Conservation (phyloP, 257 asterid genomes). For the Handroanthus guayacan region DNA sequence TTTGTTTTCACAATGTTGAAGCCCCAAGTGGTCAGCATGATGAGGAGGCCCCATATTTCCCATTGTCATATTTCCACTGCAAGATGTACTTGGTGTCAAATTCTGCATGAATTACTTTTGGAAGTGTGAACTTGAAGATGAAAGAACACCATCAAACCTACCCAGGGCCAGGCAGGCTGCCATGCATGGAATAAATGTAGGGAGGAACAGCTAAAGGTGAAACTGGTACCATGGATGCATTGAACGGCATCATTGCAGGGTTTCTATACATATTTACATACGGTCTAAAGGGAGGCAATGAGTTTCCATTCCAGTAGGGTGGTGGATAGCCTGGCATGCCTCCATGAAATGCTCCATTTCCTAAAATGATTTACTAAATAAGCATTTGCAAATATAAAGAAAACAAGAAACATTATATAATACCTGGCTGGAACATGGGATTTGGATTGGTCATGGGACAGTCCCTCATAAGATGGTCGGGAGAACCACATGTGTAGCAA, state of each 20-base stretch:
- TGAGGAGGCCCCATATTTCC: conserved; percentile 57
- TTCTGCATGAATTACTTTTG: conserved; percentile 11
- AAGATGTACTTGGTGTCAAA: conserved; percentile 39
- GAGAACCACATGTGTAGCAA: conserved; percentile 87
- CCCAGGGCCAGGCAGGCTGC: conserved; percentile 55
- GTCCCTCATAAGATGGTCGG: conserved; percentile 84
- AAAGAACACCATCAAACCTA: conserved; percentile 40
- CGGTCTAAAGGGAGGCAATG: conserved; percentile 55
- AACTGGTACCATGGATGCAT: conserved; percentile 57
- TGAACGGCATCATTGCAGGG: conserved; percentile 74
- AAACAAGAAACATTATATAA: not conserved
- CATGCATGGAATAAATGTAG: conserved; percentile 49
- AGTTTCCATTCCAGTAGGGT: conserved; percentile 69
- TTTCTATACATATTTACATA: conserved; percentile 60
- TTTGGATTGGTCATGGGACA: conserved; percentile 66
- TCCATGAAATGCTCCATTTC: conserved; percentile 63
- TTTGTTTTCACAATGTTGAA: conserved; percentile 51
- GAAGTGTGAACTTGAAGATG: conserved; percentile 25
- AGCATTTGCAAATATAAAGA: conserved; percentile 14
- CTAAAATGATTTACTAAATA: conserved; percentile 39
- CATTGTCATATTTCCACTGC: conserved; percentile 61
- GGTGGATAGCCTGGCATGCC: conserved; percentile 68
- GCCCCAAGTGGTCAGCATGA: conserved; percentile 48
- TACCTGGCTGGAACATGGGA: conserved; percentile 77
- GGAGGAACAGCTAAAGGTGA: conserved; percentile 58